phyloP scores from a whole-genome alignment of 345 rosid genomes.

The Ceriops zippeliana region DNA sequence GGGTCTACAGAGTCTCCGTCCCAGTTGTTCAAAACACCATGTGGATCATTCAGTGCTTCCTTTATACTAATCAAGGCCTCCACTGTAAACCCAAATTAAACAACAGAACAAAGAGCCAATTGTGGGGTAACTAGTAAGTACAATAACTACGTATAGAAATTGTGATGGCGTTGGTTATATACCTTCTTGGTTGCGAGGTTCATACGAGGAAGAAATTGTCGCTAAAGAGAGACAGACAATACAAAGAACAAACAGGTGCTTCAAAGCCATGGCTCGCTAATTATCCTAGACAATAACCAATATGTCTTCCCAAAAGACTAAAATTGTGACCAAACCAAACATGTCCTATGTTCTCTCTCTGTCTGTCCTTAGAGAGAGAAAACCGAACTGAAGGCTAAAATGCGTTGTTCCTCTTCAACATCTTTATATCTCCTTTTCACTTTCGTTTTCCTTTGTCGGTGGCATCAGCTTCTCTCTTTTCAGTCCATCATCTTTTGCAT shows the following conservation, averaged over 20 bases:
- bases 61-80: slow-evolving; percentile 69
- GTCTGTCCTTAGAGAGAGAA: too few species aligned
- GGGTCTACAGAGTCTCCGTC: slow-evolving; percentile 95
- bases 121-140: too few species aligned
- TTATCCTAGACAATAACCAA: background rate
- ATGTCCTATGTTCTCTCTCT: background rate
- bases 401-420: background rate
- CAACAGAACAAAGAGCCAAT: background rate
- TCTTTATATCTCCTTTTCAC: background rate
- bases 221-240: slow-evolving; percentile 29
- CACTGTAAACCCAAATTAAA: slow-evolving; percentile 39
- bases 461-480: slow-evolving; percentile 13
- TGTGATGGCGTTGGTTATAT: background rate
- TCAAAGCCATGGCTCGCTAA: slow-evolving; percentile 30
- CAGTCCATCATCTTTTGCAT: slow-evolving; percentile 20
- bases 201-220: slow-evolving; percentile 44
- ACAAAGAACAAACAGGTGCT: slow-evolving; percentile 22
- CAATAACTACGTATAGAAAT: too few species aligned
- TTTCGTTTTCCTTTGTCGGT: slow-evolving; percentile 3
- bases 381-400: background rate
- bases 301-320: background rate
- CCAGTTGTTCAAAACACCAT: slow-evolving; percentile 89
- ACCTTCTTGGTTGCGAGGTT: slow-evolving; percentile 93
- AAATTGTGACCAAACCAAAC: background rate
- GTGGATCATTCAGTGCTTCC: slow-evolving; percentile 61